Conservation (phyloP, 805 yeast genomes). For the Schizosaccharomyces lindneri region DNA sequence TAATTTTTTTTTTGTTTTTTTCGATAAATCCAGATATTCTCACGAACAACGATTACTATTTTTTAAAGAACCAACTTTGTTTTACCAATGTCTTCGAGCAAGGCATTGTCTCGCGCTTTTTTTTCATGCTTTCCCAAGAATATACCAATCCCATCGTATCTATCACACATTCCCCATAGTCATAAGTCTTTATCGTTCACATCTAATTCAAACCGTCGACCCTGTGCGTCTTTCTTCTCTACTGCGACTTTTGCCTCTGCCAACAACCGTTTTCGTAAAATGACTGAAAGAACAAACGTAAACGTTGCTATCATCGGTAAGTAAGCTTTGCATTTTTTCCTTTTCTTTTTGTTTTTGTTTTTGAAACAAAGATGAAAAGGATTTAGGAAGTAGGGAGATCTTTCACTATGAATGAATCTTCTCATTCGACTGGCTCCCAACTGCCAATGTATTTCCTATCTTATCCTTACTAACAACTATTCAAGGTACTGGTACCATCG, state of each 20-base stretch:
- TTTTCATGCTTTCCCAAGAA: too few species aligned
- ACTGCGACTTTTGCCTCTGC: not conserved
- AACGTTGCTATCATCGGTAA: slow-evolving; percentile 5
- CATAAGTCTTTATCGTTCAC: too few species aligned
- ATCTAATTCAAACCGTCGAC: too few species aligned
- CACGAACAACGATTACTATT: too few species aligned
- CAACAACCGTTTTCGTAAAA: not conserved
- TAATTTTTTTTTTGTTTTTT: too few species aligned
- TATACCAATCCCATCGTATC: too few species aligned
- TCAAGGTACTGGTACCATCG: slow-evolving; percentile 77
- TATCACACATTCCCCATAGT: too few species aligned
- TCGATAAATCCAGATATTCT: too few species aligned
- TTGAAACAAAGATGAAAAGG: not conserved
- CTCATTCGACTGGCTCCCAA: not conserved
- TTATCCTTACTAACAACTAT: not conserved
- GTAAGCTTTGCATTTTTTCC: not conserved
- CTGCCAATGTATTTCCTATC: not conserved
- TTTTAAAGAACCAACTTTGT: too few species aligned
- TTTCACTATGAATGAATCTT: not conserved
- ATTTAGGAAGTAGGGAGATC: not conserved
- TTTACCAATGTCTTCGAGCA: too few species aligned
- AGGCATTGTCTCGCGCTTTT: too few species aligned
- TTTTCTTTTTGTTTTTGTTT: not conserved
- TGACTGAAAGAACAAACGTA: not conserved
- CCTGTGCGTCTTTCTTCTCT: too few species aligned